Percentiles rank a stretch among this genome's conserved stretches.
These are phyloP conservation scores for Tremella mesenterica DNA, from an alignment of 768 basidiomycete genomes.

Conservation along the genomic window DNA sequence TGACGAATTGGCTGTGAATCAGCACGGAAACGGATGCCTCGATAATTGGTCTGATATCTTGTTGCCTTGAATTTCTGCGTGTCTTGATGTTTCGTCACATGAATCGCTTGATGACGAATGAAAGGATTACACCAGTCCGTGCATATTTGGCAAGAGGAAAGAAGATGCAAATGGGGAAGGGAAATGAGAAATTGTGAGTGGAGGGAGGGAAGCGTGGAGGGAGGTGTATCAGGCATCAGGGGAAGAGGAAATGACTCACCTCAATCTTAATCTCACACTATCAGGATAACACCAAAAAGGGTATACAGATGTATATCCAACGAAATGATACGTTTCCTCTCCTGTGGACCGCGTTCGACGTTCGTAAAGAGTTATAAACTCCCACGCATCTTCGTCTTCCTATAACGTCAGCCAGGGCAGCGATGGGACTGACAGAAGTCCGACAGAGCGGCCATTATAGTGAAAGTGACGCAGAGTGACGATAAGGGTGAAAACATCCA, in stretches of 20 bases:
- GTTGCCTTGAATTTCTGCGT: no score
- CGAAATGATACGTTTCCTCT: constrained; percentile 63
- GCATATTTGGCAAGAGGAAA: no score
- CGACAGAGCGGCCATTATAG: no score
- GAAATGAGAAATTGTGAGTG: neutral
- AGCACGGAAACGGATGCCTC: no score
- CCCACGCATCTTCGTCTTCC: constrained; percentile 89
- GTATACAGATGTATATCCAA: constrained; percentile 88
- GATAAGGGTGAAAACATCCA: no score
- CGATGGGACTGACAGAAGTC: neutral
- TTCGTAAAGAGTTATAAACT: constrained; percentile 76
- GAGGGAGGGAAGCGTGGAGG: no score
- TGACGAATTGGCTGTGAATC: constrained; percentile 94
- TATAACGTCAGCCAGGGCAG: constrained; percentile 6
- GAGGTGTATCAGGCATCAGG: neutral
- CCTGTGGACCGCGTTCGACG: neutral
- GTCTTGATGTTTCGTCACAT: no score
- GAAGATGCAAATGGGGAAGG: constrained; percentile 2
- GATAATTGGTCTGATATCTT: no score
- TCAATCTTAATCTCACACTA: constrained; percentile 72
- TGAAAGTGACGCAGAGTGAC: no score
- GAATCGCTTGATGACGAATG: no score
- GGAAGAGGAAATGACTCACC: constrained; percentile 51
- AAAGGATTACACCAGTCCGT: no score
- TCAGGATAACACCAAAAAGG: constrained; percentile 96